Percentiles rank a stretch among this genome's conserved stretches.
Evolutionary conservation across 768 basidiomycete genomes (phyloP).

Genomic region (Pseudohyphozyma bogoriensis): DNA sequence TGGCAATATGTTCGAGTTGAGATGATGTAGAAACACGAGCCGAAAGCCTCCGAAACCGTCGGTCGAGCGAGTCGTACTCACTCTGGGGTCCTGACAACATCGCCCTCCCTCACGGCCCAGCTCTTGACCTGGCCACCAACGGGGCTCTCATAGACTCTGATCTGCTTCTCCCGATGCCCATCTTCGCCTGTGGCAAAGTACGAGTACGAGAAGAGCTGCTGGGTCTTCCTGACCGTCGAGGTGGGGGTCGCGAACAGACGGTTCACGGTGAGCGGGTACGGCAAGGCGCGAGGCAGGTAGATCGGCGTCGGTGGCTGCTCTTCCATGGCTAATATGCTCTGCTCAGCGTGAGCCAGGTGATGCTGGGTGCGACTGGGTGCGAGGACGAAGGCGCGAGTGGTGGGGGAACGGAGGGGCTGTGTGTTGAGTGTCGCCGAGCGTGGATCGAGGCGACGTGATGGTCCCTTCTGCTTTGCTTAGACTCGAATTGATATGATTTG

Average conservation of each 20-base stretch:
- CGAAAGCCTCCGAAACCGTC: too few relatives aligned
- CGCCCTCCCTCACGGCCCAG: slow-evolving; percentile 52
- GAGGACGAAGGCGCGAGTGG: too few relatives aligned
- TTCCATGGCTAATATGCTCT: too few relatives aligned
- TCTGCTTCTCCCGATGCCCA: slow-evolving; percentile 41
- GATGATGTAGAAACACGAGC: too few relatives aligned
- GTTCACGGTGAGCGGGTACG: slow-evolving; percentile 75
- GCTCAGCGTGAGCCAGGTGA: too few relatives aligned
- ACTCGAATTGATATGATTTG: too few relatives aligned
- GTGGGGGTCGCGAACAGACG: slow-evolving; percentile 51
- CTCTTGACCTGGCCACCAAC: slow-evolving; percentile 64
- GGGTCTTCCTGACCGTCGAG: slow-evolving; percentile 54
- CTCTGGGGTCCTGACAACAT: slow-evolving; percentile 11
- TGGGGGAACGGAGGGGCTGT: too few relatives aligned
- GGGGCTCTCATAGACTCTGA: slow-evolving; percentile 83
- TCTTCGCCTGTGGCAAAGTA: slow-evolving; percentile 38
- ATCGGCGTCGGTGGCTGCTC: slow-evolving; percentile 48
- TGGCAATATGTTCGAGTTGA: too few relatives aligned
- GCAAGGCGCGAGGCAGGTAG: slow-evolving; percentile 62
- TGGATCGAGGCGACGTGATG: too few relatives aligned
- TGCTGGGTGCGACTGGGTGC: too few relatives aligned
- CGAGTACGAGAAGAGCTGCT: slow-evolving; percentile 65
- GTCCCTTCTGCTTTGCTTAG: too few relatives aligned
- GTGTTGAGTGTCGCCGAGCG: too few relatives aligned
- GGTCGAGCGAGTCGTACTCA: slow-evolving; percentile 5